Base-by-base conservation (phyloP, 2,329 filamentous ascomycete genomes). In the Exophiala xenobiotica region DNA sequence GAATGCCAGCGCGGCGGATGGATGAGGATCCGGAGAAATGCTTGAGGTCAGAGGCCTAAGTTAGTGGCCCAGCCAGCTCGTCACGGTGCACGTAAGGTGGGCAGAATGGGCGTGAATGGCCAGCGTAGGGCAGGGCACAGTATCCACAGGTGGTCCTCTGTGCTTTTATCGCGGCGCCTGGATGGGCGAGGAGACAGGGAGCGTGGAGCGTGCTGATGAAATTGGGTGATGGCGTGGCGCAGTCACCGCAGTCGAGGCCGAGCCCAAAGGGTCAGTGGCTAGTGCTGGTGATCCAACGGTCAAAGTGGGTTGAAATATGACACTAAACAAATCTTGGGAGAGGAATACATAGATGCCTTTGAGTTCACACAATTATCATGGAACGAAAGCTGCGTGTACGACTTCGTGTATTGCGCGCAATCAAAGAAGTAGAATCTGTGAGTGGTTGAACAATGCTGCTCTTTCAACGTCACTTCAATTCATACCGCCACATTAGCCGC, bases 1-100 rank as follows among this genome's bases (percentile, higher is more conserved):
- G 58, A 61, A 61, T 39, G 58, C 58, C 58, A 61, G 56, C 9
- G 40, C 49, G 51, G 35, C 38, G 35, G 51, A 42, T 22, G 5
- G 47, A 37, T 24, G 41, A 41, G 49, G 38, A 27, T 48, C 51
- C 24, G 54, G 26, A 29, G 44, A 33, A 54, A n/a, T 47, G 31
- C 40, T 57, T 51, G 24, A 23, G 44, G 43, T 41, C 43, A 45
- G 23, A n/a, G n/a, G n/a, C n/a, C 31, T 53, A 44, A 37, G 49
- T n/a, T 16, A 41, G 38, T 40, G 19, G 38, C 38, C 38, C 19
- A 40, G n/a, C 38, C 22, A 40, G 38, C 38, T 40, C 38, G 19
- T 20, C 12, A 23, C n/a, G 31, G 26, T 29, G n/a, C 41, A 55
- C 52, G 48, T 55, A 43, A 55, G 39, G 51, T 57, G 50, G 44